These are phyloP conservation scores for Skeletonema marinoi DNA, from an alignment of 108 stramenopile genomes.

Conservation along the genomic window DNA sequence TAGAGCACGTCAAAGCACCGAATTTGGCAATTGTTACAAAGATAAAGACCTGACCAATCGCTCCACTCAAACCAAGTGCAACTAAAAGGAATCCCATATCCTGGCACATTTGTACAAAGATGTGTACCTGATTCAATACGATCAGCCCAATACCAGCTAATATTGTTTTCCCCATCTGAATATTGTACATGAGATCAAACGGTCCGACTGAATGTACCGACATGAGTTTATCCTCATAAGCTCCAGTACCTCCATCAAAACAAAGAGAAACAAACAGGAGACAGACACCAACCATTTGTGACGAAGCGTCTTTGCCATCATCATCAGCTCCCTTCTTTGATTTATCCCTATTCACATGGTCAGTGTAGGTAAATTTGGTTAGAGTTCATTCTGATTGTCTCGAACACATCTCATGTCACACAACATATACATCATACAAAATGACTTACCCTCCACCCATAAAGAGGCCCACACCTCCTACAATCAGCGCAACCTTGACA, in stretches of 20 bases:
- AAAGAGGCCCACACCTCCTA: slow-evolving; percentile 93
- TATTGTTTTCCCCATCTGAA: slow-evolving; percentile 97
- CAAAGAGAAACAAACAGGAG: slow-evolving; percentile 95
- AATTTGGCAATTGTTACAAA: slow-evolving; percentile 98
- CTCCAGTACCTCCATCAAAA: slow-evolving; percentile 98
- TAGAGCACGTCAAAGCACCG: slow-evolving; percentile 95
- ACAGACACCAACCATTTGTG: slow-evolving; percentile 85
- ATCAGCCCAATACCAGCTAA: slow-evolving; percentile 90
- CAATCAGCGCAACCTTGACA: slow-evolving; percentile 92
- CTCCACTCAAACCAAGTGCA: slow-evolving; percentile 92
- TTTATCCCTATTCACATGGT: slow-evolving; percentile 5
- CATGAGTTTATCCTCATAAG: slow-evolving; percentile 99
- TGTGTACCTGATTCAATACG: slow-evolving; percentile 91
- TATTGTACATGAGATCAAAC: slow-evolving; percentile 99
- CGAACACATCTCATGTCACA: too few species aligned
- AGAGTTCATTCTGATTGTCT: too few species aligned
- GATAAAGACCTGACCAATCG: slow-evolving; percentile 96
- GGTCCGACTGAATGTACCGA: slow-evolving; percentile 93
- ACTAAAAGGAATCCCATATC: slow-evolving; percentile 94
- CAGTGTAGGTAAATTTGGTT: too few species aligned
- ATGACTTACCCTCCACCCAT: slow-evolving; percentile 87
- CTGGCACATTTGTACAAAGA: slow-evolving; percentile 93
- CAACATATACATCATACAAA: too few species aligned
- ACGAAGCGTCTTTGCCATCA: slow-evolving; percentile 56
- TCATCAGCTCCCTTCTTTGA: slow-evolving; percentile 30